Evolutionary conservation across 805 yeast genomes (phyloP).

Genomic region (Debaryomyces maramus): DNA sequence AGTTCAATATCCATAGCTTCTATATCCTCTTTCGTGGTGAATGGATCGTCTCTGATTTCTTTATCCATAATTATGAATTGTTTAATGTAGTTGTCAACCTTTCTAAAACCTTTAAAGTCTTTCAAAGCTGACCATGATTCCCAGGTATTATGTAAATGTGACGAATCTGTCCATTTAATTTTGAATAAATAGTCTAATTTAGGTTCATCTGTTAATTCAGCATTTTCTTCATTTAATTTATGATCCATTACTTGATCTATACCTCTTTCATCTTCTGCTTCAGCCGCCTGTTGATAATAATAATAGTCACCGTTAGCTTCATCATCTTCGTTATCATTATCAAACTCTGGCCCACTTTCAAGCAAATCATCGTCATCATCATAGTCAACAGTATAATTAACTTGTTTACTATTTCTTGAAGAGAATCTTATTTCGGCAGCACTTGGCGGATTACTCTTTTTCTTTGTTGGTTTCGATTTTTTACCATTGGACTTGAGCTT

Average conservation of each 20-base stretch:
- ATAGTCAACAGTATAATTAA: slow-evolving; percentile 75
- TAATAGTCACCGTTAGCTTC: slow-evolving; percentile 33
- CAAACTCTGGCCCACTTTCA: slow-evolving; percentile 40
- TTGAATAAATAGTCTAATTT: slow-evolving; percentile 57
- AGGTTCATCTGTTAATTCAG: slow-evolving; percentile 49
- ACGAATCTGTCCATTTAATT: slow-evolving; percentile 83
- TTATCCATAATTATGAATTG: slow-evolving; percentile 71
- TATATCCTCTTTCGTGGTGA: slow-evolving; percentile 84
- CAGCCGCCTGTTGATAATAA: slow-evolving; percentile 35
- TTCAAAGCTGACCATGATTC: slow-evolving; percentile 61
- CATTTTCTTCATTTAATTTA: slow-evolving; percentile 33
- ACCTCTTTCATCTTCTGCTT: slow-evolving; percentile 30
- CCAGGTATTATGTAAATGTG: slow-evolving; percentile 96
- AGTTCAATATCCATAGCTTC: slow-evolving; percentile 92
- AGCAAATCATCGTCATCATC: slow-evolving; percentile 54
- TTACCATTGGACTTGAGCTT: slow-evolving; percentile 23
- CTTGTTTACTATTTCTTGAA: slow-evolving; percentile 63
- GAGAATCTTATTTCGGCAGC: slow-evolving; percentile 67
- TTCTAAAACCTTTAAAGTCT: slow-evolving; percentile 70
- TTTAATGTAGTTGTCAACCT: slow-evolving; percentile 86
- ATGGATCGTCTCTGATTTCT: slow-evolving; percentile 75
- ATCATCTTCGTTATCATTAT: slow-evolving; percentile 14
- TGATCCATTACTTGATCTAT: slow-evolving; percentile 45
- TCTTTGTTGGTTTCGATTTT: slow-evolving; percentile 36
- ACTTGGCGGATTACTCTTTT: slow-evolving; percentile 9